Conservation (phyloP, 306 rosid genomes). For the Mimosa pudica region DNA sequence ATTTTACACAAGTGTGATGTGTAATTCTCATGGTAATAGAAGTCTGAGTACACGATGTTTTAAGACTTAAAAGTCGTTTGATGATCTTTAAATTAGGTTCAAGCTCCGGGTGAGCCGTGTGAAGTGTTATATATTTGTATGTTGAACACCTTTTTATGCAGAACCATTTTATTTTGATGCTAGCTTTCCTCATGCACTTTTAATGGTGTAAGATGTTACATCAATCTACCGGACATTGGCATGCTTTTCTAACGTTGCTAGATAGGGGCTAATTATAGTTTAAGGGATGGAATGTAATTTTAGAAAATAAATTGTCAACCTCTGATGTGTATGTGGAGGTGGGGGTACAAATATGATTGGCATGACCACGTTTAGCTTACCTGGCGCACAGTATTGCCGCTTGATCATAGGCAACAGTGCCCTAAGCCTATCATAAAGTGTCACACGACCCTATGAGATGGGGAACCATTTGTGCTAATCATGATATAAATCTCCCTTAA, state of each 20-base stretch:
- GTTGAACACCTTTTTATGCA: not conserved
- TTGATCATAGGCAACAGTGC: too few species aligned
- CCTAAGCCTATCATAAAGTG: too few species aligned
- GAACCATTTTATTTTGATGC: not conserved
- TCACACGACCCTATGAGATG: too few species aligned
- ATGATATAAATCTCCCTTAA: not conserved
- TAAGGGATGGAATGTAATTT: not conserved
- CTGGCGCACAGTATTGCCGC: too few species aligned
- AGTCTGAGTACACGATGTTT: not conserved
- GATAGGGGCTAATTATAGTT: not conserved
- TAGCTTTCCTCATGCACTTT: not conserved
- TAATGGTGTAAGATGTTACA: not conserved
- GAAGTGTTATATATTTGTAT: not conserved
- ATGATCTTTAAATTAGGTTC: not conserved
- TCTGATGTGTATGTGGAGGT: too few species aligned
- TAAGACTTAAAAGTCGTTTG: not conserved
- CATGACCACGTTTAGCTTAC: too few species aligned
- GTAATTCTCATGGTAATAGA: conserved; percentile 1
- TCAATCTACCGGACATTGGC: not conserved
- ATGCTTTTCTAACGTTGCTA: not conserved
- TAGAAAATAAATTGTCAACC: not conserved
- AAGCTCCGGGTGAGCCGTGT: not conserved
- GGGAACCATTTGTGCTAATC: too few species aligned
- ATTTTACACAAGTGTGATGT: conserved; percentile 11
- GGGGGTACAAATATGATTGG: too few species aligned